Evolutionary conservation across 2,329 filamentous ascomycete species (phyloP).

Genomic region (Exophiala calicioides): DNA sequence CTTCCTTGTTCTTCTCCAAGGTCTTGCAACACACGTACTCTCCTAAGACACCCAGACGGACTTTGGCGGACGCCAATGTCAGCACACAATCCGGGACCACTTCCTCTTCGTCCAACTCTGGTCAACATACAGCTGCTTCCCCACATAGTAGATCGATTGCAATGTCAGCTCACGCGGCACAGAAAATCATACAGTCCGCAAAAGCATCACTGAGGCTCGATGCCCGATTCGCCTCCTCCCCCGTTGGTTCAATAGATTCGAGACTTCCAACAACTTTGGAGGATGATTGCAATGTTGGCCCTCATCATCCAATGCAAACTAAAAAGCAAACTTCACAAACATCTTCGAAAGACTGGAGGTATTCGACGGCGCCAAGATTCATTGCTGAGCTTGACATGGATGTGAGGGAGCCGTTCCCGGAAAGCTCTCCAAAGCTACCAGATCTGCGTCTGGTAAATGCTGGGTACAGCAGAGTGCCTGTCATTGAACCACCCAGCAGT

Average conservation of each 20-base stretch:
- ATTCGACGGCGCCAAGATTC: conserved; percentile 28
- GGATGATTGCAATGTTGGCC: neutral
- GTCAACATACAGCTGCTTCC: conserved; percentile 16
- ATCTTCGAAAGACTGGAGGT: conserved; percentile 27
- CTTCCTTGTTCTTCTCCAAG: conserved; percentile 29
- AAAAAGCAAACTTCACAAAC: conserved; percentile 4
- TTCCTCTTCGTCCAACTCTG: conserved; percentile 14
- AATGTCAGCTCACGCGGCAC: conserved; percentile 28
- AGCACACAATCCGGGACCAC: conserved; percentile 1
- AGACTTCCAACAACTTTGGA: conserved; percentile 22
- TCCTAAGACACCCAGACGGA: conserved; percentile 14
- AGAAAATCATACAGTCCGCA: conserved; percentile 30
- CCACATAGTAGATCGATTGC: conserved; percentile 18
- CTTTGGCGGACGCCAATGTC: neutral
- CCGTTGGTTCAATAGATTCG: conserved; percentile 30
- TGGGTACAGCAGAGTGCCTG: conserved; percentile 8
- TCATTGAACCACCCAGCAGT: conserved; percentile 29
- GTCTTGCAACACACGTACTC: conserved; percentile 19
- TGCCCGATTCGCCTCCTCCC: conserved; percentile 29
- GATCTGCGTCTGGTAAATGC: conserved; percentile 5
- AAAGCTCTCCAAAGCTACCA: conserved; percentile 29
- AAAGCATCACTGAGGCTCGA: conserved; percentile 29
- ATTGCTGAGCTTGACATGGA: conserved; percentile 28
- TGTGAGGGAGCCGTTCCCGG: conserved; percentile 32
- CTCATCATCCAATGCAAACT: neutral